These are phyloP conservation scores for Coleophoma eucalyptorum DNA, from an alignment of 2,329 filamentous ascomycete genomes.

Conservation along the genomic window DNA sequence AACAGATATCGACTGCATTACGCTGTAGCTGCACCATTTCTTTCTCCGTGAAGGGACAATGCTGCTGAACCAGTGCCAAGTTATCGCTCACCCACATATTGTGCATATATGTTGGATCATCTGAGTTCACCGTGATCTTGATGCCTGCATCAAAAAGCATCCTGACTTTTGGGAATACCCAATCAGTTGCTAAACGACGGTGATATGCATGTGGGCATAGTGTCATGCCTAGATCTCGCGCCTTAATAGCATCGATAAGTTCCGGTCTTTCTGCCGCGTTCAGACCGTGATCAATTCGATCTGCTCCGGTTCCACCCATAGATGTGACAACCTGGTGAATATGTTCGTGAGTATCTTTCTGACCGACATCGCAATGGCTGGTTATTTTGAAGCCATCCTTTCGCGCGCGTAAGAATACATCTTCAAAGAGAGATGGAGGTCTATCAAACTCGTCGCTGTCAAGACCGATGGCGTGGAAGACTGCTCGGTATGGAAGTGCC, in stretches of 20 bases:
- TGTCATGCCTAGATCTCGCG: constrained; percentile 54
- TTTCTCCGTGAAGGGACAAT: constrained; percentile 33
- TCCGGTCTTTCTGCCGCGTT: constrained; percentile 52
- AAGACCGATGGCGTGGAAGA: constrained; percentile 55
- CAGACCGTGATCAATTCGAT: constrained; percentile 72
- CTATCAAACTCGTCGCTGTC: constrained; percentile 55
- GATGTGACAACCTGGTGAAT: constrained; percentile 43
- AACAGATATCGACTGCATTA: constrained; percentile 42
- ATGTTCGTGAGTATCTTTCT: constrained; percentile 66
- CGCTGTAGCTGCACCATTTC: constrained; percentile 38
- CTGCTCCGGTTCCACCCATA: constrained; percentile 53
- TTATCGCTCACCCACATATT: constrained; percentile 46
- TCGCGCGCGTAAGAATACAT: constrained; percentile 52
- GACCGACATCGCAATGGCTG: constrained; percentile 59
- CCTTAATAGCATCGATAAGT: constrained; percentile 34
- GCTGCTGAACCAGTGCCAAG: constrained; percentile 37
- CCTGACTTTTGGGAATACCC: constrained; percentile 37
- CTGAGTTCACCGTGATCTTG: constrained; percentile 38
- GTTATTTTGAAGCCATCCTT: constrained; percentile 54
- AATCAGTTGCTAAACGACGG: constrained; percentile 33
- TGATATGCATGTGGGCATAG: constrained; percentile 73
- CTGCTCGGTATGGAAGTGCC: constrained; percentile 24
- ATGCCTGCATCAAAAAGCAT: constrained; percentile 36
- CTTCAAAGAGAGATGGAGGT: constrained; percentile 53
- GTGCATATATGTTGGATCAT: constrained; percentile 43